Base-by-base conservation (phyloP, 345 rosid genomes). In the Hevea brasiliensis region DNA sequence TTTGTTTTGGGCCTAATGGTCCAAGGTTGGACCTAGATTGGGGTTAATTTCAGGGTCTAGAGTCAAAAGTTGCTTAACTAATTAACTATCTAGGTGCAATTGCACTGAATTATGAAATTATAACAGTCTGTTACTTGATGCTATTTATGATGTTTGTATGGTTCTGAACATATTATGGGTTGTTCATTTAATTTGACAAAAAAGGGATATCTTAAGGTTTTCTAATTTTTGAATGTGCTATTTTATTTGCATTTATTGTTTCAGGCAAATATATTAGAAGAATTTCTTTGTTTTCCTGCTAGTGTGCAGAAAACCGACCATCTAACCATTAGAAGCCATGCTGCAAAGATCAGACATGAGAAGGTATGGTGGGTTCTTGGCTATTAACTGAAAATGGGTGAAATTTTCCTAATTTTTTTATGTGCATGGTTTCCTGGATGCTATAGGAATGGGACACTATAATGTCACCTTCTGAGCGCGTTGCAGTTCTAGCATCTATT, bases 241-340 rank as follows among this genome's bases (percentile, higher is more conserved):
- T 70, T 27, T 55, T 57, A 48, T 72, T 54, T 76, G 68, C 61
- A 65, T 73, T 37, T 41, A 29, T 51, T 61, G 2, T 74, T 83
- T 65, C 66, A 94, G 98, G 95, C 91, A 61, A 87, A 90, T 83
- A 72, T 90, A 63, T 79, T 94, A 67, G 98, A 94, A 80, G 98
- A 94, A 77, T 76, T 89, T 75, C 87, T 94, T 61, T 88, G 77
- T 81, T 81, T 82, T 75, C 80, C 88, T 72, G 61, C 79, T 77
- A 57, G 76, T 81, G 77, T 79, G 80, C 80, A 71, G 67, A 79
- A 72, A 81, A 71, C 76, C 67, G 97, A 89, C 76, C 82, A 76
- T 76, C 78, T 63, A 79, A 81, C 80, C 18, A 68, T 87, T 72
- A 85, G 87, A 85, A 85, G 82, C 69, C 85, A 85, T 77, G 86